Percentiles rank a stretch among this genome's conserved stretches.
Evolutionary conservation across 176 grass and related monocot species (phyloP).

Genomic region (Oryza glaberrima): DNA sequence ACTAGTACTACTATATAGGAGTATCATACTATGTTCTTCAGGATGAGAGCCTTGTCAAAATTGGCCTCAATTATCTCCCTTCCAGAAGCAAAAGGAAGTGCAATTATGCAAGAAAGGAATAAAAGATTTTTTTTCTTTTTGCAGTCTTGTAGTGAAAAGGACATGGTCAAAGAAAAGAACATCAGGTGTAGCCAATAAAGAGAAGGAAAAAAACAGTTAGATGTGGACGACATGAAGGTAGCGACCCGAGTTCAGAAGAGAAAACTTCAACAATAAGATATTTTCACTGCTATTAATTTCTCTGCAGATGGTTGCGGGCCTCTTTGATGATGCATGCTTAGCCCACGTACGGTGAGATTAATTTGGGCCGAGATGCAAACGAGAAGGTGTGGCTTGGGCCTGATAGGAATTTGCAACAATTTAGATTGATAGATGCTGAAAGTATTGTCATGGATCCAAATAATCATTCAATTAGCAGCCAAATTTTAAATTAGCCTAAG

Average conservation of each 20-base stretch:
- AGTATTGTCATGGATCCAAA: too few species aligned
- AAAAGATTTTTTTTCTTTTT: not conserved
- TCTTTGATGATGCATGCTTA: not conserved
- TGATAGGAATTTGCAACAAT: not conserved
- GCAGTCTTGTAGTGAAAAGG: not conserved
- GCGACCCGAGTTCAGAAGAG: not conserved
- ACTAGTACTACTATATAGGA: not conserved
- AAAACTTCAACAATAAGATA: not conserved
- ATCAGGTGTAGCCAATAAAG: not conserved
- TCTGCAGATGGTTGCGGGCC: too few species aligned
- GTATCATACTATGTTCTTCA: not conserved
- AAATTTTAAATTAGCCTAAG: too few species aligned
- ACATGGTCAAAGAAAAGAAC: not conserved
- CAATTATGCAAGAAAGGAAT: constrained; percentile 20
- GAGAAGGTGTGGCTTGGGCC: not conserved
- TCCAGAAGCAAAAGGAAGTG: constrained; percentile 36
- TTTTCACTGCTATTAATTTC: not conserved
- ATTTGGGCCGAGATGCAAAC: not conserved
- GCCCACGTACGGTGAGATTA: not conserved
- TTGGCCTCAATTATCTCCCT: not conserved
- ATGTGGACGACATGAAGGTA: constrained; percentile 3
- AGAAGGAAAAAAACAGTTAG: not conserved
- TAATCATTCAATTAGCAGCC: too few species aligned
- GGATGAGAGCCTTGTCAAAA: not conserved
- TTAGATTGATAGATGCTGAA: too few species aligned